Evolutionary conservation across 2,329 filamentous ascomycete genomes (phyloP).

Genomic region (Phialocephala sp.): DNA sequence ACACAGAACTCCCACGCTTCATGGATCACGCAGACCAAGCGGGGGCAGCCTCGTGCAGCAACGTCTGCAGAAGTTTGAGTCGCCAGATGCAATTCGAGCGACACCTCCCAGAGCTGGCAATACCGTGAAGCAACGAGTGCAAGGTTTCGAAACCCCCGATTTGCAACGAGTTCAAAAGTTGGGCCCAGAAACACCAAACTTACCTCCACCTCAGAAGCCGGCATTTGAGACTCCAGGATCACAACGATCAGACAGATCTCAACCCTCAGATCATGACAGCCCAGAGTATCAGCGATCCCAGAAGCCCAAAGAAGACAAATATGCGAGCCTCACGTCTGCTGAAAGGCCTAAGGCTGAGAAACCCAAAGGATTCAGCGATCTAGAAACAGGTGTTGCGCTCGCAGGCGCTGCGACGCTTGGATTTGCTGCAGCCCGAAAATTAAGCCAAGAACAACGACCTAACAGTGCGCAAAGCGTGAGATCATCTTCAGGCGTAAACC

Average conservation of each 20-base stretch:
- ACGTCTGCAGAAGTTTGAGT: constrained; percentile 35
- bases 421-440: constrained; percentile 39
- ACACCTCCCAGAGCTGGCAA: constrained; percentile 5
- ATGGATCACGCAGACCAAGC: constrained; percentile 20
- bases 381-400: constrained; percentile 36
- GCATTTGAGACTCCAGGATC: constrained; percentile 4
- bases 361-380: constrained; percentile 33
- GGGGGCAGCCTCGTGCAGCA: constrained; percentile 34
- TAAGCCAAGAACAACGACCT: constrained; percentile 41
- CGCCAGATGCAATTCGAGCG: constrained; percentile 26
- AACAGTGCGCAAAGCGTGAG: constrained; percentile 37
- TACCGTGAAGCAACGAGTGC: constrained; percentile 11
- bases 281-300: constrained; percentile 12
- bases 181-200: constrained; percentile 5
- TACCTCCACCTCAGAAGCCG: constrained; percentile 1
- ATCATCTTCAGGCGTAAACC: constrained; percentile 41
- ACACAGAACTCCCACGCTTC: constrained; percentile 34
- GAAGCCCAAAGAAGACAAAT: constrained; percentile 37
- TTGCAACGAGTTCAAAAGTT: constrained; percentile 23
- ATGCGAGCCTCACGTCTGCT: constrained; percentile 36
- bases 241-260: constrained; percentile 14
- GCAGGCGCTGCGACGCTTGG: constrained; percentile 37
- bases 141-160: constrained; percentile 20
- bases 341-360: constrained; percentile 36
- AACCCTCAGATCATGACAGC: constrained; percentile 7